Conservation (phyloP, 495 filamentous ascomycete species). For the Eremomyces bilateralis region DNA sequence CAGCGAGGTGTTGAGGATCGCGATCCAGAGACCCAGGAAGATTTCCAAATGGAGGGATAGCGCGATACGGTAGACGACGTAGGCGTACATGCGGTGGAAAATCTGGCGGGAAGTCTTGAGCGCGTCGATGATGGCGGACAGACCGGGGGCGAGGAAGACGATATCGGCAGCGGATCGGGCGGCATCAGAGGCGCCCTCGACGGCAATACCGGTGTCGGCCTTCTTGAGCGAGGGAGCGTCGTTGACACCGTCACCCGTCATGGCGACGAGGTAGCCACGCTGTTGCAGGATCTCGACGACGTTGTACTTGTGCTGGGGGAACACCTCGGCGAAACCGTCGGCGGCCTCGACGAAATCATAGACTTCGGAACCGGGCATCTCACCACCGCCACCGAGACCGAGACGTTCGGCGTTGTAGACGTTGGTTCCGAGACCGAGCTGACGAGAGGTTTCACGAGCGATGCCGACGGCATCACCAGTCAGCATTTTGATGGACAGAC, state of each 20-base stretch:
- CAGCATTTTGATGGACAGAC: constrained; percentile 88
- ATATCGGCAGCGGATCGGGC: constrained; percentile 86
- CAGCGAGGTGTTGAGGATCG: constrained; percentile 58
- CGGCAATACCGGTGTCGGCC: constrained; percentile 84
- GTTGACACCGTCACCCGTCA: constrained; percentile 98
- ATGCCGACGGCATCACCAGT: constrained; percentile 91
- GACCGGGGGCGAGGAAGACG: constrained; percentile 69
- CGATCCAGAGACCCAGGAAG: constrained; percentile 81
- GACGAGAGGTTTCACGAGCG: constrained; percentile 73
- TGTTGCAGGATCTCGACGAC: constrained; percentile 94
- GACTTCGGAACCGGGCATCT: constrained; percentile 79
- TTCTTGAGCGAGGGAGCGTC: constrained; percentile 93
- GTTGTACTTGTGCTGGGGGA: constrained; percentile 95
- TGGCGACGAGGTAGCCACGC: constrained; percentile 87
- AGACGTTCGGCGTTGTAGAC: constrained; percentile 84
- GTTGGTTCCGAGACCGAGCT: constrained; percentile 80
- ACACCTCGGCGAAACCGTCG: constrained; percentile 89
- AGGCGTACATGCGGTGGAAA: constrained; percentile 94
- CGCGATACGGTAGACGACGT: constrained; percentile 89
- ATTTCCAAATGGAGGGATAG: constrained; percentile 77
- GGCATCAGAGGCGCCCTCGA: constrained; percentile 83
- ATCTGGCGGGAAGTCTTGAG: constrained; percentile 89
- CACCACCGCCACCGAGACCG: constrained; percentile 62
- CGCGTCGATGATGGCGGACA: constrained; percentile 81
- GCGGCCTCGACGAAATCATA: constrained; percentile 90